These are phyloP conservation scores for Dendrostoma leiphaemia DNA, from an alignment of 2,329 filamentous ascomycete species.

Conservation along the genomic window DNA sequence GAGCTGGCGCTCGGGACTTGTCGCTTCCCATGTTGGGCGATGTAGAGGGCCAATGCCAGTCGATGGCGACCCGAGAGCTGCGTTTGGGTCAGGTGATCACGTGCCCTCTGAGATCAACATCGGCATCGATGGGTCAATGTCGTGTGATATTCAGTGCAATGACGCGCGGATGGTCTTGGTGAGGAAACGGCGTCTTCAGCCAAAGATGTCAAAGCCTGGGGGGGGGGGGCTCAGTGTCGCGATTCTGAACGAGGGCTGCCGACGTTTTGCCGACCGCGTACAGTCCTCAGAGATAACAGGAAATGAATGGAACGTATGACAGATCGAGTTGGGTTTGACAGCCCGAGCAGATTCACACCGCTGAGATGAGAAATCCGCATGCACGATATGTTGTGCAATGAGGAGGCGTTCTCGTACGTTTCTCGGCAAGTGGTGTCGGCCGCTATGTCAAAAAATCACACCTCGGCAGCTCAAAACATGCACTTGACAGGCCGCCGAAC, in stretches of 20 bases:
- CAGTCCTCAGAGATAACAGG: no score
- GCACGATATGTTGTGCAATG: not conserved
- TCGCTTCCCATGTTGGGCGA: slow-evolving; percentile 13
- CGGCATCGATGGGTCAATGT: no score
- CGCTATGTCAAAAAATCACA: not conserved
- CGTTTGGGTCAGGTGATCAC: no score
- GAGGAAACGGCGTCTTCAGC: no score
- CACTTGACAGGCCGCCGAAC: not conserved
- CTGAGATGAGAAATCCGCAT: not conserved
- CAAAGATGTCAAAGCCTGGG: no score
- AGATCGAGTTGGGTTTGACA: not conserved
- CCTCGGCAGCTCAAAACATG: not conserved
- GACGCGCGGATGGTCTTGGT: no score
- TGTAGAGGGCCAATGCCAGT: not conserved
- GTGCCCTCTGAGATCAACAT: not conserved
- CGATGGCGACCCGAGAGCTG: not conserved
- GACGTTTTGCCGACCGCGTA: no score
- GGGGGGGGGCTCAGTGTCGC: no score
- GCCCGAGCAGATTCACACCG: not conserved
- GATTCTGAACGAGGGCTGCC: no score
- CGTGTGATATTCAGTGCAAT: no score
- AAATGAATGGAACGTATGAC: no score
- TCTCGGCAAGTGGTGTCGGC: not conserved
- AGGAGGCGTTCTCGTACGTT: not conserved
- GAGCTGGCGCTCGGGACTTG: slow-evolving; percentile 1